Evolutionary conservation across 768 basidiomycete genomes (phyloP), one percentile per base, ranked within the genome.

Genomic region (Pholiota conissans): DNA sequence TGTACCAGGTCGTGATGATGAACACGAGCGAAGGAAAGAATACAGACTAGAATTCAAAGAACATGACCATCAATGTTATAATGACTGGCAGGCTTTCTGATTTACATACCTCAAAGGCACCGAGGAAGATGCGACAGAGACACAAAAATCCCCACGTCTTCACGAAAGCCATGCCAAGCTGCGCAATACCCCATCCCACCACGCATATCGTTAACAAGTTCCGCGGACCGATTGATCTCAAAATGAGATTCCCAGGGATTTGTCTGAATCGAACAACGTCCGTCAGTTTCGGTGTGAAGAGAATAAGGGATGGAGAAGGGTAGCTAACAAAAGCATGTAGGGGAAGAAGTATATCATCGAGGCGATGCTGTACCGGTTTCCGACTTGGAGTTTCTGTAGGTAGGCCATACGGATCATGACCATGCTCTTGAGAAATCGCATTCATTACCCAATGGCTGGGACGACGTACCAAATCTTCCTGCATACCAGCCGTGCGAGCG

Each of bases 401-500:
- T 26, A 62, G 30, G 13, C 20, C 40, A 42, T 16, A 18, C 11
- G 20, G 6, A 6, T 32, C 30, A 32, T n/a, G 37, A n/a, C 13
- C 10, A 74, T 60, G 46, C 71, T 72, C 55, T 72, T 72, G 7
- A 61, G 62, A 13, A 70, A 24, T 59, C 62, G 66, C 6, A 69
- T 34, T 58, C 66, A 61, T 7, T 67, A 66, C 35, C n/a, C 32
- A 42, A 29, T 16, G 26, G 18, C n/a, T 49, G 34, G 22, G 32
- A 62, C n/a, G n/a, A n/a, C 63, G 30, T 37, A 75, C 75, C 52
- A 75, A 55, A 53, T 75, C 74, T 53, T 55, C 50, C 27, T 67
- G 70, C 75, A 76, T 74, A 14, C 75, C 75, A 28, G 73, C 70
- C 27, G 71, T 70, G 8, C 73, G 64, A 18, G 74, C 74, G 18